phyloP scores from a whole-genome alignment of 2,329 filamentous ascomycete species.

The Penicillium janthinellum region DNA sequence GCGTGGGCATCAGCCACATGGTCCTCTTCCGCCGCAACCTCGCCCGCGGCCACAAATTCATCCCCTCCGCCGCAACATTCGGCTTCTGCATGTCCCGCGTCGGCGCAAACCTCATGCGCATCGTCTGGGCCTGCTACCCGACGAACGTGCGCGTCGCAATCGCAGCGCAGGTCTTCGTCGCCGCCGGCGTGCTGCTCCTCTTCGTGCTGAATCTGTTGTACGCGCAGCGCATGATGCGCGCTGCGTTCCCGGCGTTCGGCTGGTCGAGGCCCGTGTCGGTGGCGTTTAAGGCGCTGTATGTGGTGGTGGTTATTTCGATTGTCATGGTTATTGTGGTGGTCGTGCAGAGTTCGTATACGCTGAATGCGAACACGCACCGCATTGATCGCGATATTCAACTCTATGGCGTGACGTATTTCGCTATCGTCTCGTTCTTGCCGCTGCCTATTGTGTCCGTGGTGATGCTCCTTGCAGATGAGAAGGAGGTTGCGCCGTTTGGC shows the following conservation, averaged over 20 bases:
- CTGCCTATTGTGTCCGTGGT: constrained; percentile 57
- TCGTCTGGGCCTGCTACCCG: constrained; percentile 56
- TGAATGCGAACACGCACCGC: constrained; percentile 51
- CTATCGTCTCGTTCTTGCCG: constrained; percentile 67
- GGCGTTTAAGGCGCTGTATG: constrained; percentile 61
- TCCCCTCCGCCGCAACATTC: constrained; percentile 48
- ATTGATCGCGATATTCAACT: constrained; percentile 66
- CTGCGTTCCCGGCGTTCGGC: constrained; percentile 69
- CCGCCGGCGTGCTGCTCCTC: constrained; percentile 72
- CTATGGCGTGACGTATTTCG: constrained; percentile 63
- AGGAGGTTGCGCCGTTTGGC: constrained; percentile 64
- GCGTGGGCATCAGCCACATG: constrained; percentile 48
- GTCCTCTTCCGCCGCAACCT: constrained; percentile 49
- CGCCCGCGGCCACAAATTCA: constrained; percentile 50
- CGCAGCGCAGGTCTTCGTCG: constrained; percentile 68
- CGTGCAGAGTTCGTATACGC: constrained; percentile 68
- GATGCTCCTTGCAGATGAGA: constrained; percentile 49
- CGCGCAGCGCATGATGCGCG: constrained; percentile 72
- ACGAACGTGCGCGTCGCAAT: constrained; percentile 53
- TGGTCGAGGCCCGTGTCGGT: constrained; percentile 61
- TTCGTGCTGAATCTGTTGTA: constrained; percentile 80
- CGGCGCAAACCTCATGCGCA: constrained; percentile 52
- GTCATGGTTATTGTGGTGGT: constrained; percentile 67
- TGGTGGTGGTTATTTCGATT: constrained; percentile 60
- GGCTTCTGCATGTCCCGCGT: constrained; percentile 56